These are phyloP conservation scores for Cucumis sativus DNA, from an alignment of 306 rosid genomes.

Conservation along the genomic window Cucumber_9930_V3 NC_026657.2:28173001-28173500, in stretches of 20 bases:
- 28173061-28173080: conserved; percentile 19
- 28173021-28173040: conserved; percentile 88
- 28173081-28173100: conserved; percentile 19
- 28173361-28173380: background rate
- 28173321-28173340: background rate
- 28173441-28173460: conserved; percentile 31
- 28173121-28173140: background rate
- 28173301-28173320: background rate
- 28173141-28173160: background rate
- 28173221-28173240: background rate
- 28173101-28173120: conserved; percentile 8
- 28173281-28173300: background rate
- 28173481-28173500: conserved; percentile 41
- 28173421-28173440: background rate
- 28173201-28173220: background rate
- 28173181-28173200: background rate
- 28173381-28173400: background rate
- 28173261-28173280: background rate
- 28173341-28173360: too few relatives aligned
- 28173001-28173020: conserved; percentile 74
- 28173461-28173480: conserved; percentile 49
- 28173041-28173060: conserved; percentile 62
- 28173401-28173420: background rate
- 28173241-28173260: background rate
- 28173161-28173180: background rate